Evolutionary conservation across 306 rosid species (phyloP).

Genomic region (Morella rubra): DNA sequence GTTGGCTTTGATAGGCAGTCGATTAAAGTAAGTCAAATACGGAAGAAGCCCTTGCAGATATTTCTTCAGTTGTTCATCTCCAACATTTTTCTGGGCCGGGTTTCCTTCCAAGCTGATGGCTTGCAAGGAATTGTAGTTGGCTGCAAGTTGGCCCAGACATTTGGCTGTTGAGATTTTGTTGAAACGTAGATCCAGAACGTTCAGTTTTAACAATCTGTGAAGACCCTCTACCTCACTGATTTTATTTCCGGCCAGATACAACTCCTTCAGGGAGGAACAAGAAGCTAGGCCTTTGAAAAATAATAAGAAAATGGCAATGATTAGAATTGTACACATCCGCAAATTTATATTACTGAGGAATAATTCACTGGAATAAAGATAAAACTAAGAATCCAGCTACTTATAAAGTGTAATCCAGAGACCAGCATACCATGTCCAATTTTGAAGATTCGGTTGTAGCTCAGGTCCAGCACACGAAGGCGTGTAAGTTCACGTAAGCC

Average conservation of each 20-base stretch:
- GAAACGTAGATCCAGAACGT: conserved; percentile 75
- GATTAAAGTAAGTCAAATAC: conserved; percentile 72
- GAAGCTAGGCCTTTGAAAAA: conserved; percentile 76
- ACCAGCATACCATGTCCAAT: conserved; percentile 79
- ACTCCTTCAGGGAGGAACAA: conserved; percentile 83
- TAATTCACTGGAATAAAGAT: neutral
- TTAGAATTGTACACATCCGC: conserved; percentile 21
- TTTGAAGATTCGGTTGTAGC: conserved; percentile 79
- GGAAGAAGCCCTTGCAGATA: conserved; percentile 90
- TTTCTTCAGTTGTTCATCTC: conserved; percentile 90
- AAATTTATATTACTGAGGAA: neutral
- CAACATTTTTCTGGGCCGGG: conserved; percentile 92
- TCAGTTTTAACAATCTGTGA: conserved; percentile 85
- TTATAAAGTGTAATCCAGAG: conserved; percentile 6
- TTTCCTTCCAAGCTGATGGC: conserved; percentile 91
- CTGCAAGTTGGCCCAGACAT: conserved; percentile 95
- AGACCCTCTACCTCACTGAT: conserved; percentile 97
- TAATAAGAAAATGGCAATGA: conserved; percentile 11
- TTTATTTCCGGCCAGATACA: conserved; percentile 93
- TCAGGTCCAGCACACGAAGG: conserved; percentile 83
- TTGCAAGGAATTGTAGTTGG: conserved; percentile 81
- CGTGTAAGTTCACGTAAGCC: conserved; percentile 93
- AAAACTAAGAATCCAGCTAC: neutral
- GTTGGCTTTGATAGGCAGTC: conserved; percentile 59
- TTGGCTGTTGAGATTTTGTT: conserved; percentile 92